These are phyloP conservation scores for Salmacisia buchloeana DNA, from an alignment of 1,284 basidiomycete genomes.

Conservation along the genomic window DNA sequence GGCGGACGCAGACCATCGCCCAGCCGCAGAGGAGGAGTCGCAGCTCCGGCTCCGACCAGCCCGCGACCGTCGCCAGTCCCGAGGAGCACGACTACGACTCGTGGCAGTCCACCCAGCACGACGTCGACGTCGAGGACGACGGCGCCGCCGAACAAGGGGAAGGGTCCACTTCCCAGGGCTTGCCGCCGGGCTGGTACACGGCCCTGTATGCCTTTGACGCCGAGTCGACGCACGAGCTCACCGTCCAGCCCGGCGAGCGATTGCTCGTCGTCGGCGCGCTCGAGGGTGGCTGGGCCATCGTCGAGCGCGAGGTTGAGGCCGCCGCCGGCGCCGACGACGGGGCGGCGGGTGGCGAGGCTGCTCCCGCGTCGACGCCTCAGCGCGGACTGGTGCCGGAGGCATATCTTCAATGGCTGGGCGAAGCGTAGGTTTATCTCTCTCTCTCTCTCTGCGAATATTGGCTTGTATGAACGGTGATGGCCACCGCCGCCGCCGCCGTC, in stretches of 20 bases:
- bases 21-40: too few species aligned
- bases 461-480: too few species aligned
- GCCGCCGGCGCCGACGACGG: background rate
- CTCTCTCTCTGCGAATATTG: too few species aligned
- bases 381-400: too few species aligned
- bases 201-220: slow-evolving; percentile 34
- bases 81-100: background rate
- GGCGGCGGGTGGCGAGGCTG: background rate
- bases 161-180: slow-evolving; percentile 17
- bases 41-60: too few species aligned
- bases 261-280: slow-evolving; percentile 29
- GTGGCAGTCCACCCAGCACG: slow-evolving; percentile 9
- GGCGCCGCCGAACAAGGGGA: slow-evolving; percentile 29
- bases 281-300: slow-evolving; percentile 38
- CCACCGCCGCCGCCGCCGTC: too few species aligned
- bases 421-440: too few species aligned
- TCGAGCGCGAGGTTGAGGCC: background rate
- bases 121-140: slow-evolving; percentile 23
- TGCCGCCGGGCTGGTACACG: slow-evolving; percentile 26
- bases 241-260: slow-evolving; percentile 20
- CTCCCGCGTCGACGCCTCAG: too few species aligned
- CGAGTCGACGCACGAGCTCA: slow-evolving; percentile 33
- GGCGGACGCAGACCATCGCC: too few species aligned
- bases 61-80: background rate
- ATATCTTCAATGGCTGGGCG: too few species aligned